These are phyloP conservation scores for Oenanthe sinensis DNA, from an alignment of 129 eudicot species.

Conservation along the genomic window DNA sequence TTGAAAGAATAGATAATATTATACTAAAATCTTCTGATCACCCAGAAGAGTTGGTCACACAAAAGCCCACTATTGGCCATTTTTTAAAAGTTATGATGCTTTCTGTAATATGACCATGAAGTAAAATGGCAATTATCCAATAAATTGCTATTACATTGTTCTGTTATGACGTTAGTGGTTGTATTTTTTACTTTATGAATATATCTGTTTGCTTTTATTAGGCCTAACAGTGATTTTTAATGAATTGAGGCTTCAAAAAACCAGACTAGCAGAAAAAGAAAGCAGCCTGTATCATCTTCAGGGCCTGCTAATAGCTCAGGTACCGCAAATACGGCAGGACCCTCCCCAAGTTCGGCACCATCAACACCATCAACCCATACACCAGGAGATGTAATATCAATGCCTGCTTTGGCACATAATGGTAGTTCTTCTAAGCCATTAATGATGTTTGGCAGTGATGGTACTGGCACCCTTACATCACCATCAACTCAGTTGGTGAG, in stretches of 20 bases:
- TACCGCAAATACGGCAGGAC: constrained; percentile 86
- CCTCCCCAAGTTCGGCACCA: constrained; percentile 70
- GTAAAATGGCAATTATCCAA: neutral
- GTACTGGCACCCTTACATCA: constrained; percentile 67
- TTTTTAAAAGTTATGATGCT: neutral
- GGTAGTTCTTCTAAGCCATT: constrained; percentile 65
- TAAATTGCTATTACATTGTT: too few relatives aligned
- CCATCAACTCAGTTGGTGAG: constrained; percentile 90
- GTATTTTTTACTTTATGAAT: neutral
- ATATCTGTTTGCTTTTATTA: neutral
- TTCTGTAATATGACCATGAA: neutral
- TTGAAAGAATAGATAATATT: neutral
- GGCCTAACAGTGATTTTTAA: constrained; percentile 27
- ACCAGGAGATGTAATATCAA: constrained; percentile 60
- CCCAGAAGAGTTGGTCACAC: neutral
- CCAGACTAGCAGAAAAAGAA: constrained; percentile 85
- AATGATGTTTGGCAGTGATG: constrained; percentile 82
- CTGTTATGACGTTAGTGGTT: neutral
- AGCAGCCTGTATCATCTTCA: constrained; percentile 86
- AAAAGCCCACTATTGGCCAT: neutral
- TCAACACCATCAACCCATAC: constrained; percentile 76
- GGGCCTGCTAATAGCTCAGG: constrained; percentile 99
- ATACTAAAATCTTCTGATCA: neutral
- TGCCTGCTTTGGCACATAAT: constrained; percentile 55
- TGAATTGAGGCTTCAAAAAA: constrained; percentile 48